Evolutionary conservation across 345 rosid species (phyloP).

Genomic region (Syzygium aqueum): DNA sequence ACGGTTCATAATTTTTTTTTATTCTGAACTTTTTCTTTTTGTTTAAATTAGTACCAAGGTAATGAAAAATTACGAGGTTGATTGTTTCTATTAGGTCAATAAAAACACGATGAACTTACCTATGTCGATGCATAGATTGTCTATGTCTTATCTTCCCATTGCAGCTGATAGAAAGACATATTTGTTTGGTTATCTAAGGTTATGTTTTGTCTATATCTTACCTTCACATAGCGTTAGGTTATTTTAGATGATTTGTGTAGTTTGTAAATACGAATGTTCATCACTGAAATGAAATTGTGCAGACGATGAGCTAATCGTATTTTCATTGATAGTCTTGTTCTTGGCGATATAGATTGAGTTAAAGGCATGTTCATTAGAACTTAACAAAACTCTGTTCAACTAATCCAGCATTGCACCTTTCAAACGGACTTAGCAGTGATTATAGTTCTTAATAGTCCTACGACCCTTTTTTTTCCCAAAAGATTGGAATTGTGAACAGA

Average conservation of each 20-base stretch:
- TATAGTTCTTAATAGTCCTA: not conserved
- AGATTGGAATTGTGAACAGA: not conserved
- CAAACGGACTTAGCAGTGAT: not conserved
- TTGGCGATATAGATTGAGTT: not conserved
- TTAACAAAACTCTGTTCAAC: not conserved
- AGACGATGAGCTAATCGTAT: not conserved
- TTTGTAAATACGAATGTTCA: not conserved
- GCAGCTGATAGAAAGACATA: not conserved
- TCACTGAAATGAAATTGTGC: not conserved
- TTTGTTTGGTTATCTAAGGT: too few relatives aligned
- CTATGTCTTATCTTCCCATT: not conserved
- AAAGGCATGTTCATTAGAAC: not conserved
- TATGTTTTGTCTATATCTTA: too few relatives aligned
- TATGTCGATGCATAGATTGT: not conserved
- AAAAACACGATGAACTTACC: not conserved
- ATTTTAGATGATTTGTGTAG: too few relatives aligned
- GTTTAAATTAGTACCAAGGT: not conserved
- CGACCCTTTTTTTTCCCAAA: not conserved
- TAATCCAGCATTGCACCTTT: not conserved
- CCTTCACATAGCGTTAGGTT: too few relatives aligned
- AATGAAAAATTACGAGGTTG: too few relatives aligned
- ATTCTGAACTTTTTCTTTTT: too few relatives aligned
- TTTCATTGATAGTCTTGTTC: not conserved
- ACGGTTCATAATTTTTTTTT: not conserved
- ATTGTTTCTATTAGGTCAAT: not conserved